These are phyloP conservation scores for Lasiosphaeria ovina DNA, from an alignment of 495 filamentous ascomycete genomes.

Conservation along the genomic window DNA sequence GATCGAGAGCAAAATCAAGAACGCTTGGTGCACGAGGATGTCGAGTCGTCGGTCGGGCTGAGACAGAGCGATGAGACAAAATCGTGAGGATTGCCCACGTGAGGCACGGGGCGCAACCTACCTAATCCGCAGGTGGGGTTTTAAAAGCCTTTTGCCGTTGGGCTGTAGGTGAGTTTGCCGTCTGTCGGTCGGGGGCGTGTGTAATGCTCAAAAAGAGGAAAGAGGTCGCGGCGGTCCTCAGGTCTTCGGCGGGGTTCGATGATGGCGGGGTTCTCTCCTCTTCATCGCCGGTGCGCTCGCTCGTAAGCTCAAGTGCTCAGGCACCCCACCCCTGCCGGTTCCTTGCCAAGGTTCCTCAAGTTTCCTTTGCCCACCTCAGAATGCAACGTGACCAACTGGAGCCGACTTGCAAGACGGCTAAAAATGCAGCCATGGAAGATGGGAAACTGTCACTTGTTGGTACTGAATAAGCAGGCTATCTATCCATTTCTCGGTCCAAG, in stretches of 20 bases:
- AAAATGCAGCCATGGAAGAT: no score
- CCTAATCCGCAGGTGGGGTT: no score
- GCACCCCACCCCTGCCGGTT: neutral
- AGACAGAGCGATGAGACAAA: neutral
- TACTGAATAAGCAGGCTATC: no score
- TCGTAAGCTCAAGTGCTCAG: neutral
- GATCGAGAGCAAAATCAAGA: neutral
- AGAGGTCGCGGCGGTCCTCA: neutral
- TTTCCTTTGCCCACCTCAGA: no score
- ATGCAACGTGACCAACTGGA: no score
- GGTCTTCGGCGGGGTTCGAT: constrained; percentile 1
- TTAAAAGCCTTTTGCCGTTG: no score
- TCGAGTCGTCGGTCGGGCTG: neutral
- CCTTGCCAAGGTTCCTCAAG: neutral
- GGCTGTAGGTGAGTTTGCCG: no score
- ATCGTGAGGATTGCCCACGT: neutral
- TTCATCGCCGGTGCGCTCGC: neutral
- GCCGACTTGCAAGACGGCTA: no score
- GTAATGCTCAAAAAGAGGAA: neutral
- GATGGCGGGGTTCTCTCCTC: constrained; percentile 1
- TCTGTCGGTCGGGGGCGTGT: no score
- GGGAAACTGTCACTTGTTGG: no score
- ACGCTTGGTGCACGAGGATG: neutral
- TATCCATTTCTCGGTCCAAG: no score
- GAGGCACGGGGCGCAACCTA: neutral